Evolutionary conservation across 2,329 filamentous ascomycete species (phyloP).

Genomic region (Penicillium oxalicum): DNA sequence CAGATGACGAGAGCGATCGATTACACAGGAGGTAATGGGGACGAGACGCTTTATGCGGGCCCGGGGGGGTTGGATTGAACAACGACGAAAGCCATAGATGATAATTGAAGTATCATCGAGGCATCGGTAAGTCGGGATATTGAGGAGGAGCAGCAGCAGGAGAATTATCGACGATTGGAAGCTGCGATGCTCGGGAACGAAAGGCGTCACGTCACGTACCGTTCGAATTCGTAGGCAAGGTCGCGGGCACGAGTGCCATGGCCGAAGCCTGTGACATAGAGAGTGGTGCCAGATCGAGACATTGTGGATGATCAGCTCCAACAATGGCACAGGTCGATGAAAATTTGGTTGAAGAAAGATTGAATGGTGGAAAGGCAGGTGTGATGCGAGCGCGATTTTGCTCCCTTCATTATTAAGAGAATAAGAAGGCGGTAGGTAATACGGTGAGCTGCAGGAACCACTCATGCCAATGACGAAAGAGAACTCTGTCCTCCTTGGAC

Average conservation of each 20-base stretch:
- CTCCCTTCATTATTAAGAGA: background rate
- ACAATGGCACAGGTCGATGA: background rate
- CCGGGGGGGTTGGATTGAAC: background rate
- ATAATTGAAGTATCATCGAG: background rate
- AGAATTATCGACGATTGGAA: conserved; percentile 26
- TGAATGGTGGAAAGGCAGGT: conserved; percentile 4
- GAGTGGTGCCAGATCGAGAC: conserved; percentile 89
- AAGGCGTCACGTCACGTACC: conserved; percentile 73
- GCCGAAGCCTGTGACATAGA: conserved; percentile 99
- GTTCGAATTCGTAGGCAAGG: conserved; percentile 99
- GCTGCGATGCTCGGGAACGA: conserved; percentile 37
- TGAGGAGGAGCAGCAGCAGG: conserved; percentile 22
- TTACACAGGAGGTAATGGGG: conserved; percentile 1
- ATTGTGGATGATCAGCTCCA: conserved; percentile 44
- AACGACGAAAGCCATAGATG: no score
- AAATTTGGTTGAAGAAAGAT: background rate
- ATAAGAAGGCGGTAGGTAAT: conserved; percentile 5
- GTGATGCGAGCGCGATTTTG: background rate
- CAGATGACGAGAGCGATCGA: conserved; percentile 5
- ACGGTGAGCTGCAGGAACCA: conserved; percentile 10
- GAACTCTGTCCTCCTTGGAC: no score
- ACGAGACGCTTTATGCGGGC: background rate
- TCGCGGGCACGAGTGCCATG: conserved; percentile 97
- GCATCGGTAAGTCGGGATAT: conserved; percentile 1
- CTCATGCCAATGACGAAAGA: conserved; percentile 11